Percentiles rank a stretch among this genome's conserved stretches.
These are phyloP conservation scores for Colletotrichum aenigma DNA, from an alignment of 2,329 filamentous ascomycete species.

Conservation along the genomic window DNA sequence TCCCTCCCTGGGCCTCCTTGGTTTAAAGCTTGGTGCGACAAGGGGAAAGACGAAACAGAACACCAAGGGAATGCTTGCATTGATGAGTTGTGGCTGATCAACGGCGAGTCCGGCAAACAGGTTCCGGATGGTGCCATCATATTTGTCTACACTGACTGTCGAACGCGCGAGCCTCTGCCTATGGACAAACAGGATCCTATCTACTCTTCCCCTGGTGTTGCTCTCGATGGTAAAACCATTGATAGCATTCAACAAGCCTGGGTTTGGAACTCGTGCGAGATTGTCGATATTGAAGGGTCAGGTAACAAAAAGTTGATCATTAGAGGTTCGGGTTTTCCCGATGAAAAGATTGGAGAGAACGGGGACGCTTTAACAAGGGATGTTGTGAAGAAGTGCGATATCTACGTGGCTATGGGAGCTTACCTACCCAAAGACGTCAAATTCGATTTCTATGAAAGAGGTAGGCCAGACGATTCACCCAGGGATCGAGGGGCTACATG, in stretches of 20 bases:
- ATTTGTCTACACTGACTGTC: background rate
- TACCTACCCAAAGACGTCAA: background rate
- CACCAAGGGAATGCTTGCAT: background rate
- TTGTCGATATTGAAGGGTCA: background rate
- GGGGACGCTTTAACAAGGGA: background rate
- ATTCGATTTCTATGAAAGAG: background rate
- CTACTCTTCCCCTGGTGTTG: background rate
- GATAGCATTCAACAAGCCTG: background rate
- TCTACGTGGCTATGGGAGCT: fast-evolving
- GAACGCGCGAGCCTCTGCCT: background rate
- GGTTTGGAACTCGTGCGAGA: background rate
- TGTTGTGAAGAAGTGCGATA: background rate
- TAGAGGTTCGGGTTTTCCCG: background rate
- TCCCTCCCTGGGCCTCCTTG: background rate
- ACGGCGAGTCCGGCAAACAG: background rate
- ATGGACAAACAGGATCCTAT: background rate
- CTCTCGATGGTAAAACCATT: background rate
- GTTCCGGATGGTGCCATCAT: background rate
- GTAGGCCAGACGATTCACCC: background rate
- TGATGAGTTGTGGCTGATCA: background rate
- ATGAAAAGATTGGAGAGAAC: background rate
- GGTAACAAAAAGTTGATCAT: background rate
- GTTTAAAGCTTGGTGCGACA: background rate
- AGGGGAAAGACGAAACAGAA: background rate
- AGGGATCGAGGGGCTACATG: background rate